Percentiles rank a stretch among this genome's conserved stretches.
phyloP scores from a whole-genome alignment of 768 basidiomycete species.

The Podaxis pistillaris region DNA sequence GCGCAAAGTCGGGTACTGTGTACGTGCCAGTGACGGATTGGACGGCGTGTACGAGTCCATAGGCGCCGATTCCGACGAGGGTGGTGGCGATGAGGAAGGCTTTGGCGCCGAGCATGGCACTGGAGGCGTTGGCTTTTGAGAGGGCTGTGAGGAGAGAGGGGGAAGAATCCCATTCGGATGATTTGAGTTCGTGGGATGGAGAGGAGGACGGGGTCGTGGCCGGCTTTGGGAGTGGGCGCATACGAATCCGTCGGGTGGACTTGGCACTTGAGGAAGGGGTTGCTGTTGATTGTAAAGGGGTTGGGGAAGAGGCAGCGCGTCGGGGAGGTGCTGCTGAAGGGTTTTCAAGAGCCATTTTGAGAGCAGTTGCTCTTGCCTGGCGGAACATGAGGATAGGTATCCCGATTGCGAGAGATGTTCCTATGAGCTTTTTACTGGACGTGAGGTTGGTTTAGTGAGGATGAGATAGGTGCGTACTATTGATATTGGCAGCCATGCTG shows the following conservation, averaged over 20 bases:
- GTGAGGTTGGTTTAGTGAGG: neutral
- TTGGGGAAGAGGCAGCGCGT: slow-evolving; percentile 19
- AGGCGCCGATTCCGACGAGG: slow-evolving; percentile 49
- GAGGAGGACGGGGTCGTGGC: slow-evolving; percentile 3
- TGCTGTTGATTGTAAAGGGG: slow-evolving; percentile 9
- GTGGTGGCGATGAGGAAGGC: slow-evolving; percentile 67
- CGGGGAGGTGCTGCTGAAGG: slow-evolving; percentile 29
- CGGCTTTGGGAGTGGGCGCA: slow-evolving; percentile 13
- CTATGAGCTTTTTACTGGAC: slow-evolving; percentile 23
- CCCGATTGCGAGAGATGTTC: slow-evolving; percentile 31
- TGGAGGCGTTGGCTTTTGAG: slow-evolving; percentile 42
- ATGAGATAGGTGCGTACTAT: slow-evolving; percentile 18
- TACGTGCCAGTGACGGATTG: slow-evolving; percentile 52
- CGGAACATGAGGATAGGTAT: slow-evolving; percentile 36
- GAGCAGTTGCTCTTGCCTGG: slow-evolving; percentile 22
- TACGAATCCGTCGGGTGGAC: slow-evolving; percentile 8
- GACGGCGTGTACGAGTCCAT: slow-evolving; percentile 44
- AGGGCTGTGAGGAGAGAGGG: slow-evolving; percentile 35
- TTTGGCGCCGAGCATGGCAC: slow-evolving; percentile 53
- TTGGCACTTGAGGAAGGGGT: neutral
- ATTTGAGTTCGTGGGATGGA: slow-evolving; percentile 16
- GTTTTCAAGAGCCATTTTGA: slow-evolving; percentile 26
- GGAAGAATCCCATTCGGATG: slow-evolving; percentile 27
- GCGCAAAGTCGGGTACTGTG: slow-evolving; percentile 41
- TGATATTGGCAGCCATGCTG: slow-evolving; percentile 30